Percentiles rank a stretch among this genome's conserved stretches.
Evolutionary conservation across 768 basidiomycete genomes (phyloP).

Genomic region (Nevesoporus exiguus): DNA sequence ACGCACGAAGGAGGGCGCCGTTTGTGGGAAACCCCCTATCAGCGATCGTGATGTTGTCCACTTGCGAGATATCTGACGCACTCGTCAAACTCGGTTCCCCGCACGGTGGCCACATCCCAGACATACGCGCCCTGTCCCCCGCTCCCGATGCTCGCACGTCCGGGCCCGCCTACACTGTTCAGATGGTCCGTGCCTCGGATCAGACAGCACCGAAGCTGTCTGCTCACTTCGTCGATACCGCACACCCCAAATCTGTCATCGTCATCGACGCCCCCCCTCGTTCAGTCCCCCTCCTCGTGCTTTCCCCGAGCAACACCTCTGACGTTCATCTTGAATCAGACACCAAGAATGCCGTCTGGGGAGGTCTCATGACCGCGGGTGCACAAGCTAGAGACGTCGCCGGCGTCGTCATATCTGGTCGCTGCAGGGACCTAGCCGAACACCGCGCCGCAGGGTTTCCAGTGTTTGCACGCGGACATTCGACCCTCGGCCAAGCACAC

Average conservation of each 20-base stretch:
- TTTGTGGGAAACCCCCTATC: slow-evolving; percentile 5
- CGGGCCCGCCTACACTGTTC: slow-evolving; percentile 84
- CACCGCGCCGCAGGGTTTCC: slow-evolving; percentile 68
- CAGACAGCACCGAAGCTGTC: slow-evolving; percentile 58
- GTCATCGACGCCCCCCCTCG: slow-evolving; percentile 74
- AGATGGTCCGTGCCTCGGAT: slow-evolving; percentile 66
- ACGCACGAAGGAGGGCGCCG: neutral
- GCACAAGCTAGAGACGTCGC: slow-evolving; percentile 65
- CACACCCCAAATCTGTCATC: slow-evolving; percentile 59
- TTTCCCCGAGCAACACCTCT: neutral
- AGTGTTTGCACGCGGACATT: slow-evolving; percentile 78
- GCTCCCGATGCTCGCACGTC: slow-evolving; percentile 47
- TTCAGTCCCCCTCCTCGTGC: slow-evolving; percentile 35
- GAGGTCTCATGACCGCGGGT: slow-evolving; percentile 87
- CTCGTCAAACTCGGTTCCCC: slow-evolving; percentile 72
- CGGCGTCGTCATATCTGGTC: slow-evolving; percentile 80
- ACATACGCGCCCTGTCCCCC: slow-evolving; percentile 53
- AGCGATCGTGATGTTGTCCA: slow-evolving; percentile 43
- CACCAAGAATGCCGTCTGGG: slow-evolving; percentile 84
- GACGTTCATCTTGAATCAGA: slow-evolving; percentile 38
- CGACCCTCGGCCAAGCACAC: slow-evolving; percentile 81
- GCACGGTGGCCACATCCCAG: slow-evolving; percentile 79
- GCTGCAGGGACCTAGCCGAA: slow-evolving; percentile 82
- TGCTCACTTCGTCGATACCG: slow-evolving; percentile 81
- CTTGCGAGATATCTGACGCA: slow-evolving; percentile 88